phyloP scores from a whole-genome alignment of 1,284 basidiomycete species.

The Athelia sp. region DNA sequence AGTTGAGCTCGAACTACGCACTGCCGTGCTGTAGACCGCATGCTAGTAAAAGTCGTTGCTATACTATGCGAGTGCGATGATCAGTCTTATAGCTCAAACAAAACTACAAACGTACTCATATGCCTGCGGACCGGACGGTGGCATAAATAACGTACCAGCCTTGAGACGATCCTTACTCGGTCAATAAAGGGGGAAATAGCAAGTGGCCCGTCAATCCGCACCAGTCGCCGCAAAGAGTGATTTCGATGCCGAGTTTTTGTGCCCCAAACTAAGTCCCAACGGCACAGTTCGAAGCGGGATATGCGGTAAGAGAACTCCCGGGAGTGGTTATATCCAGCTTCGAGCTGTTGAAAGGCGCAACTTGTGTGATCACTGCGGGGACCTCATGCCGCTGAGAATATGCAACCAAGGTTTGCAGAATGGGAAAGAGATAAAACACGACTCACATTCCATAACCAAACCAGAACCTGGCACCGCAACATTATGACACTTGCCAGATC shows the following conservation, averaged over 20 bases:
- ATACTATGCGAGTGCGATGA: slow-evolving; percentile 22
- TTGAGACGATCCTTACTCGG: slow-evolving; percentile 17
- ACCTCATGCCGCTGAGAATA: slow-evolving; percentile 34
- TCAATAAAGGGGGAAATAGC: not conserved
- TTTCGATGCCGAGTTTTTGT: slow-evolving; percentile 52
- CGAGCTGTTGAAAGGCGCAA: slow-evolving; percentile 27
- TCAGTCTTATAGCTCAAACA: slow-evolving; percentile 14
- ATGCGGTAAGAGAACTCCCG: slow-evolving; percentile 52
- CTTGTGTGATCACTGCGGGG: slow-evolving; percentile 33
- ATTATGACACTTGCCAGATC: slow-evolving; percentile 46
- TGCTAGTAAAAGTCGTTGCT: slow-evolving; percentile 45
- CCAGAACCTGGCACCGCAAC: slow-evolving; percentile 22
- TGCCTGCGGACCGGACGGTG: slow-evolving; percentile 30
- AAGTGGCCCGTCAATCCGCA: slow-evolving; percentile 15
- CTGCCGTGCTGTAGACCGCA: slow-evolving; percentile 43
- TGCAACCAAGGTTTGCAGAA: slow-evolving; percentile 3
- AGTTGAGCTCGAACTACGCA: slow-evolving; percentile 31
- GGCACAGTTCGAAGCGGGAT: slow-evolving; percentile 38
- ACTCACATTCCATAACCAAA: slow-evolving; percentile 78
- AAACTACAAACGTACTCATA: slow-evolving; percentile 32
- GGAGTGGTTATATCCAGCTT: slow-evolving; percentile 45
- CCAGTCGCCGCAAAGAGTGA: slow-evolving; percentile 55
- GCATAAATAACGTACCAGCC: slow-evolving; percentile 36
- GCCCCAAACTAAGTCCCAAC: slow-evolving; percentile 43
- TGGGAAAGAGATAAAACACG: not conserved